These are phyloP conservation scores for Peronospora destructor DNA, from an alignment of 352 stramenopile genomes.

Conservation along the genomic window DNA sequence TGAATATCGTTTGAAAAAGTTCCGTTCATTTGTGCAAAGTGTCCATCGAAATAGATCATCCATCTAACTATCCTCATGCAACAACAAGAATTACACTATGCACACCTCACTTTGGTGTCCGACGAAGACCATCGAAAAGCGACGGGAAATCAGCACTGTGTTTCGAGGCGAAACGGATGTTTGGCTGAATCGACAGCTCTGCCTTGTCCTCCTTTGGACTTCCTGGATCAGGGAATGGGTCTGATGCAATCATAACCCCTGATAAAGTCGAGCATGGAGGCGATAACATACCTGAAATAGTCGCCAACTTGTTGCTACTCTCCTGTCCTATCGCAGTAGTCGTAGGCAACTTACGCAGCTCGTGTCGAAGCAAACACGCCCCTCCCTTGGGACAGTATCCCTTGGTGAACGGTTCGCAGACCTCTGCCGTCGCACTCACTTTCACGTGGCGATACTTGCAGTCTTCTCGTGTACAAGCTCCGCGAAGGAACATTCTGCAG, in stretches of 20 bases:
- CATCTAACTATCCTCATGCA: constrained; percentile 10
- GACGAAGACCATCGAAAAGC: constrained; percentile 34
- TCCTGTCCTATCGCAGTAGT: constrained; percentile 2
- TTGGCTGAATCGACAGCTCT: constrained; percentile 55
- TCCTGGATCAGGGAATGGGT: constrained; percentile 2
- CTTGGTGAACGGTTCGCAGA: constrained; percentile 60
- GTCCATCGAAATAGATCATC: neutral
- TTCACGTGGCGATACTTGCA: constrained; percentile 82
- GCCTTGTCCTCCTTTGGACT: constrained; percentile 13
- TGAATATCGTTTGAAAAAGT: neutral
- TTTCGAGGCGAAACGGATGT: constrained; percentile 60
- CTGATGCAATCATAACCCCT: neutral
- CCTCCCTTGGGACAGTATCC: constrained; percentile 58
- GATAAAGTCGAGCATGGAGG: constrained; percentile 15
- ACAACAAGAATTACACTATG: neutral
- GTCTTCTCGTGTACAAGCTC: constrained; percentile 58
- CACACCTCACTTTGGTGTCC: constrained; percentile 17
- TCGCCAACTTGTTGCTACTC: constrained; percentile 5
- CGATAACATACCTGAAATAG: constrained; percentile 34
- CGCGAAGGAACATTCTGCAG: constrained; percentile 72
- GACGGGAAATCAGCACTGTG: constrained; percentile 38
- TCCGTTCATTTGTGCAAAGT: neutral
- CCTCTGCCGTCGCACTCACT: constrained; percentile 51
- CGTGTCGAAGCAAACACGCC: constrained; percentile 53
- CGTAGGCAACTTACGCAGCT: constrained; percentile 25